Conservation (phyloP, 1,284 basidiomycete species). For the Leccinum laetum region DNA sequence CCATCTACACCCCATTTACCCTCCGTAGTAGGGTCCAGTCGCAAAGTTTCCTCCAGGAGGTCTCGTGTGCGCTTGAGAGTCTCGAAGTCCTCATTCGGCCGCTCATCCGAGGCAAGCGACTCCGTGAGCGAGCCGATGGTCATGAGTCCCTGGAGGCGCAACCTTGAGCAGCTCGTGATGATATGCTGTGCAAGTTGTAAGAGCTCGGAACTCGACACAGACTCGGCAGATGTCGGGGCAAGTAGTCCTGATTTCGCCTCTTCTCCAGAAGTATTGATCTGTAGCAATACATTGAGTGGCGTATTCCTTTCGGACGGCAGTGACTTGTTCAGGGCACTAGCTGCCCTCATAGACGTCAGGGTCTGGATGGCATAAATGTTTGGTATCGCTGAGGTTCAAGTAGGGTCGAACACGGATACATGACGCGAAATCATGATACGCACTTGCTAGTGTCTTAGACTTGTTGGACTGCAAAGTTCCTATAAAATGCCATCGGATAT, state of each 20-base stretch:
- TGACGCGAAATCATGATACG: constrained; percentile 3
- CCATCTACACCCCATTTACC: constrained; percentile 55
- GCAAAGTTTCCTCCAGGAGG: constrained; percentile 49
- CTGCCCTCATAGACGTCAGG: constrained; percentile 84
- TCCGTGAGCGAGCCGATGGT: constrained; percentile 88
- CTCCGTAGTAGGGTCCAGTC: constrained; percentile 31
- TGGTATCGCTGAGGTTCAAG: constrained; percentile 64
- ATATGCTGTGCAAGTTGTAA: constrained; percentile 73
- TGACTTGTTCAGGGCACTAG: constrained; percentile 81
- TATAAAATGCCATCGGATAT: constrained; percentile 98
- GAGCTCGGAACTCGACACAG: constrained; percentile 47
- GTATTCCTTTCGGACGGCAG: constrained; percentile 51
- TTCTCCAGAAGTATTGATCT: constrained; percentile 96
- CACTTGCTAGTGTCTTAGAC: constrained; percentile 86
- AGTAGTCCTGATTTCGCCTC: constrained; percentile 86
- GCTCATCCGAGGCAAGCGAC: constrained; percentile 55
- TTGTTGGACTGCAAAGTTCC: constrained; percentile 97
- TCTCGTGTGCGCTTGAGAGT: constrained; percentile 65
- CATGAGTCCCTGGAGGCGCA: constrained; percentile 89
- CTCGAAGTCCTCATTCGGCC: constrained; percentile 86
- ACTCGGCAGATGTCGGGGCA: constrained; percentile 39
- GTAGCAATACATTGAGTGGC: constrained; percentile 72
- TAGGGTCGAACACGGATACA: constrained; percentile 6
- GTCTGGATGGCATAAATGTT: constrained; percentile 93
- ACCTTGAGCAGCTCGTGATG: constrained; percentile 68